Base-by-base conservation (phyloP, 2,329 filamentous ascomycete genomes). In the Dothidotthia symphoricarpi region DNA sequence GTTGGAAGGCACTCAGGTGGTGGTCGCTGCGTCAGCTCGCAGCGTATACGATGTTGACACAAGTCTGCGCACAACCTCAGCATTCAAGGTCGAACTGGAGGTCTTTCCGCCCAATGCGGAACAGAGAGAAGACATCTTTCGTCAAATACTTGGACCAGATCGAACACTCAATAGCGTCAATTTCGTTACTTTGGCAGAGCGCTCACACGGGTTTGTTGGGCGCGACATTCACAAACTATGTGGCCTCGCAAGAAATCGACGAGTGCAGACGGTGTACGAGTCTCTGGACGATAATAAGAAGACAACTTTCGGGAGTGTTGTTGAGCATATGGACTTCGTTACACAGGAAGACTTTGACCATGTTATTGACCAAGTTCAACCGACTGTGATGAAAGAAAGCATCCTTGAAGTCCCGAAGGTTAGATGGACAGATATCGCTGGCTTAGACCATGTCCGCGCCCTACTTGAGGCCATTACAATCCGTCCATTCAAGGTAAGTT, bases 331-430 rank as follows among this genome's bases (percentile, higher is more conserved):
- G n/a, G n/a, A n/a, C n/a, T 61, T 58, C 26, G 45, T 64, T 4
- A 53, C 41, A 6, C 55, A 63, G 29, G 49, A 75, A 8, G 82
- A 89, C 55, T 75, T 88, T 34, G 74, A 81, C 24, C 64, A 73
- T 26, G 87, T 88, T 1, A 74, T 91, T 24, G 74, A 78, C 25
- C 70, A 78, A 38, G 81, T 89, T n/a, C 77, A 80, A 9, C 88
- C 91, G 1, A 89, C 85, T 1, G 87, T 88, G 3, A 91, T 97
- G 80, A 83, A 88, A 49, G 89, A 94, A 59, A 82, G 95, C 38
- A 88, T 93, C 60, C 75, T 96, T 31, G 87, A 94, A 59, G 90
- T 88, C 7, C 90, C 89, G 0, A 89, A 86, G 11, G 83, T 95
- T 17, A 78, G 77, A 64, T 97, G 89, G 89, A 75, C 77, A 32